phyloP scores from a whole-genome alignment of 192 early-diverging fungal genomes.

The Backusella macrospora region DNA sequence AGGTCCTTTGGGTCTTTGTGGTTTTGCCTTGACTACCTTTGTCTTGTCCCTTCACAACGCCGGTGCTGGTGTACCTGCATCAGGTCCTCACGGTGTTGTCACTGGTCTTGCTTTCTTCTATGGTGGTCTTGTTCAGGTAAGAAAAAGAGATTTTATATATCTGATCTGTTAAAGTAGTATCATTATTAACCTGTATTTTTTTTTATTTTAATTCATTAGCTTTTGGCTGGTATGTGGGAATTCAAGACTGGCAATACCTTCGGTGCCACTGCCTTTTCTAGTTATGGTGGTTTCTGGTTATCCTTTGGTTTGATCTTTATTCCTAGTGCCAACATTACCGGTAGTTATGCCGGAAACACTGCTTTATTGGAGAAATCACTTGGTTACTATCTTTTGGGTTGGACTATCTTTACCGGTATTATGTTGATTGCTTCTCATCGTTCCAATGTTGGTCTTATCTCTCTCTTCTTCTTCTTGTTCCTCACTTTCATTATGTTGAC shows the following conservation, averaged over 20 bases:
- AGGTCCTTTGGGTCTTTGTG: slow-evolving; percentile 62
- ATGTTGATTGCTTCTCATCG: slow-evolving; percentile 69
- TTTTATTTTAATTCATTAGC: slow-evolving; percentile 12
- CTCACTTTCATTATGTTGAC: slow-evolving; percentile 71
- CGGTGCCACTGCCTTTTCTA: slow-evolving; percentile 79
- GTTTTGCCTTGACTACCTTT: slow-evolving; percentile 71
- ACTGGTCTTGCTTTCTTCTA: slow-evolving; percentile 72
- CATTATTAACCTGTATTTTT: too few relatives aligned
- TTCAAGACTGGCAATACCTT: slow-evolving; percentile 73
- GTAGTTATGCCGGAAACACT: slow-evolving; percentile 31
- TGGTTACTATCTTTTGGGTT: slow-evolving; percentile 70
- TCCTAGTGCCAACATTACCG: slow-evolving; percentile 54
- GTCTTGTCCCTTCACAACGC: slow-evolving; percentile 73
- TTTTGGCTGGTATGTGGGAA: slow-evolving; percentile 74
- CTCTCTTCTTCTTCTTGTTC: slow-evolving; percentile 69
- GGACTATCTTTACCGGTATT: slow-evolving; percentile 78
- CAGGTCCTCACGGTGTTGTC: slow-evolving; percentile 61
- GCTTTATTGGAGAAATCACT: slow-evolving; percentile 46
- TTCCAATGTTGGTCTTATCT: slow-evolving; percentile 61
- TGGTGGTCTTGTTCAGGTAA: slow-evolving; percentile 73
- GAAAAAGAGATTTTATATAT: background rate
- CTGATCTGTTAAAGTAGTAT: background rate
- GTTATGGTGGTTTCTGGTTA: slow-evolving; percentile 73
- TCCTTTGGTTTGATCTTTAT: slow-evolving; percentile 59
- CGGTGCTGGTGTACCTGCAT: slow-evolving; percentile 61